Conservation (phyloP, 2,329 filamentous ascomycete species). For the Cladosporium sp. region DNA sequence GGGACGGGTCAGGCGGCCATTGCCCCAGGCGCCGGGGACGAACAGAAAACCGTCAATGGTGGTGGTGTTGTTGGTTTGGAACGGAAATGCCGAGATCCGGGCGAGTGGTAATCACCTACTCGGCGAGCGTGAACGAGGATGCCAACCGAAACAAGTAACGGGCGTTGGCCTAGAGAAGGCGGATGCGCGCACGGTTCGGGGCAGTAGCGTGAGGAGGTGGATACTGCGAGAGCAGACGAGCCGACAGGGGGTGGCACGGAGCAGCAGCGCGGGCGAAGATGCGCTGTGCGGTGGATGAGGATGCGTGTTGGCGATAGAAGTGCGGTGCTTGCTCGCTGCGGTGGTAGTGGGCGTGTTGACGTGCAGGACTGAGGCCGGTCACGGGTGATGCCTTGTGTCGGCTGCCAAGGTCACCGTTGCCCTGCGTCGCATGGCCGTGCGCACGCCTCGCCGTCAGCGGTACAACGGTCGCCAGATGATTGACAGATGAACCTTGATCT, state of each 20-base stretch:
- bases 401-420: too few species aligned
- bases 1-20: slow-evolving; percentile 4
- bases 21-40: background rate
- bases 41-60: background rate
- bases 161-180: slow-evolving; percentile 9
- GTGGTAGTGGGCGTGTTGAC: too few species aligned
- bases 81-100: background rate
- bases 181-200: slow-evolving; percentile 6
- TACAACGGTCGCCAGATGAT: too few species aligned
- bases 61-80: background rate
- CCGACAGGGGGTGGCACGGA: too few species aligned
- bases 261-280: too few species aligned
- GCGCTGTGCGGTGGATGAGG: too few species aligned
- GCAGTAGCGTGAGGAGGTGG: background rate
- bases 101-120: background rate
- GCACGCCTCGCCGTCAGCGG: too few species aligned
- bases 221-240: background rate
- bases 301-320: too few species aligned
- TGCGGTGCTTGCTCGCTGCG: too few species aligned
- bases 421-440: too few species aligned
- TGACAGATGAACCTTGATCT: background rate
- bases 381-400: too few species aligned
- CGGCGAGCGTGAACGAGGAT: background rate
- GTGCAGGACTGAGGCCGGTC: too few species aligned
- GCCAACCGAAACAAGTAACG: background rate